Percentiles rank a stretch among this genome's conserved stretches.
phyloP scores from a whole-genome alignment of 2,329 filamentous ascomycete species.

The Colletotrichum sp. region DNA sequence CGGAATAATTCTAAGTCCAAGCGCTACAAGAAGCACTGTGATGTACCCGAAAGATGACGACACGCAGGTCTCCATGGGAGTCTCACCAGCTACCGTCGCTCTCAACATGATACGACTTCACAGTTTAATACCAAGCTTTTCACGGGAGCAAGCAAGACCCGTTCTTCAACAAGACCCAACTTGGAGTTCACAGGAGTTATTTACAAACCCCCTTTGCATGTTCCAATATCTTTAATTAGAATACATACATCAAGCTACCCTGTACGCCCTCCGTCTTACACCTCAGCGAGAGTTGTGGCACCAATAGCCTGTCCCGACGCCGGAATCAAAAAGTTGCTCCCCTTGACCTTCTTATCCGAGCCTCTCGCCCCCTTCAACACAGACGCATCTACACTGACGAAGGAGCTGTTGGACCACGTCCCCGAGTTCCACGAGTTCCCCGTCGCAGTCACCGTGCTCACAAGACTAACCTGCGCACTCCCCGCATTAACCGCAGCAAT shows the following conservation, averaged over 20 bases:
- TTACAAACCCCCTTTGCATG: not conserved
- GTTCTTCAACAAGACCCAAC: not conserved
- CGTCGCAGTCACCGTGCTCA: constrained; percentile 27
- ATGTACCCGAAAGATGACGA: not conserved
- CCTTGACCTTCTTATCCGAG: constrained; percentile 38
- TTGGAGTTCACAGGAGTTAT: not conserved
- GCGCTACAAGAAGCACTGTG: not conserved
- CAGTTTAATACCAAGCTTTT: not conserved
- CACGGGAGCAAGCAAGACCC: not conserved
- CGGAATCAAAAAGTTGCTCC: constrained; percentile 44
- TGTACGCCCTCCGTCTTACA: not conserved
- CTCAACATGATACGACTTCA: not conserved
- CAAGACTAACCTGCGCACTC: constrained; percentile 26
- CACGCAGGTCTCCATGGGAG: not conserved
- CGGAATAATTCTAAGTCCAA: not conserved
- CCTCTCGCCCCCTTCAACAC: constrained; percentile 38
- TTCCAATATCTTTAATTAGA: not conserved
- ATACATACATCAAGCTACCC: not conserved
- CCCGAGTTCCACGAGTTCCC: constrained; percentile 46
- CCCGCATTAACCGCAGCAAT: constrained; percentile 40
- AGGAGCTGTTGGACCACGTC: constrained; percentile 41
- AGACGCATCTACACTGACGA: constrained; percentile 37
- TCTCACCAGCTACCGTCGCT: not conserved
- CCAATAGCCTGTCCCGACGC: constrained; percentile 39
- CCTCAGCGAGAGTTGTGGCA: constrained; percentile 30